Conservation (phyloP, 2,329 filamentous ascomycete genomes). For the Xylaria sp. region DNA sequence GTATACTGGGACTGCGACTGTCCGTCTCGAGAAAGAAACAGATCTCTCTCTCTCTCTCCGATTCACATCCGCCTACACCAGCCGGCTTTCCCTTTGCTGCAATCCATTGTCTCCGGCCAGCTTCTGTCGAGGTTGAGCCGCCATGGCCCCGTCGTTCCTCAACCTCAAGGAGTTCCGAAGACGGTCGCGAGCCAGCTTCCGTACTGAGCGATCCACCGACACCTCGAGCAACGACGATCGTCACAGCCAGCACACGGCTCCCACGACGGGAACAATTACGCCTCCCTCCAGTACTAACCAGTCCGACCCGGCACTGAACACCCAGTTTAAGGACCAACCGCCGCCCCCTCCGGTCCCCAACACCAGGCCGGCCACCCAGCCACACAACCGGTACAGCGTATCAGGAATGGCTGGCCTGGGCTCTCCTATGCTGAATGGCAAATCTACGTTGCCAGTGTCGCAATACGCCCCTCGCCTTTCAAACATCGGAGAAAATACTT, state of each 20-base stretch:
- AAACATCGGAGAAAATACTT: constrained; percentile 80
- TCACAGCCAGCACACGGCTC: constrained; percentile 60
- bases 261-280: constrained; percentile 71
- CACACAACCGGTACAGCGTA: constrained; percentile 64
- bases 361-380: constrained; percentile 41
- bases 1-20: constrained; percentile 3
- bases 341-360: constrained; percentile 36
- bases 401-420: constrained; percentile 65
- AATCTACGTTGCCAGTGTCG: constrained; percentile 64
- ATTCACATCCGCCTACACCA: constrained; percentile 1
- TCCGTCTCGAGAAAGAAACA: constrained; percentile 8
- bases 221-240: constrained; percentile 61
- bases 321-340: constrained; percentile 57
- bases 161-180: constrained; percentile 72
- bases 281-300: constrained; percentile 72
- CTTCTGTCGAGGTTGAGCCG: constrained; percentile 18
- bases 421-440: constrained; percentile 56
- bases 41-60: not conserved
- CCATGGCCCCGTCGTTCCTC: constrained; percentile 68
- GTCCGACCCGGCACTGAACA: constrained; percentile 66
- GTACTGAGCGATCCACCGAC: constrained; percentile 64
- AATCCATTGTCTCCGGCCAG: constrained; percentile 4
- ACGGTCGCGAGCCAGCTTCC: constrained; percentile 75
- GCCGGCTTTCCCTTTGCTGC: constrained; percentile 19
- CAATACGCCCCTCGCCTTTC: constrained; percentile 79